These are phyloP conservation scores for Pythium myriotylum DNA, from an alignment of 352 stramenopile genomes.

Conservation along the genomic window DNA sequence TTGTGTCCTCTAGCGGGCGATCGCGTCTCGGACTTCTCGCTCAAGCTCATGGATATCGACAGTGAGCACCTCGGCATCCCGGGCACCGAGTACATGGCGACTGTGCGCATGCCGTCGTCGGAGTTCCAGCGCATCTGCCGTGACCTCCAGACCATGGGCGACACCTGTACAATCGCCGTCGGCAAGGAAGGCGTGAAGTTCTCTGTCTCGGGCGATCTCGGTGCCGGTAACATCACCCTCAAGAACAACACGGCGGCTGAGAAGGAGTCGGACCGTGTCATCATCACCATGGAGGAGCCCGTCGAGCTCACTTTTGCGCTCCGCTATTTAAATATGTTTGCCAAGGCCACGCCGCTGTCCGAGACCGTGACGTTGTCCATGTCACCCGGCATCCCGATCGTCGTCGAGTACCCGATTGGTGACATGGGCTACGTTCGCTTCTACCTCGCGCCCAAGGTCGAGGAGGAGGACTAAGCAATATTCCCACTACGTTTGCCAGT, in stretches of 20 bases:
- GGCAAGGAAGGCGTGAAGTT: slow-evolving; percentile 99
- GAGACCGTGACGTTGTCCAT: slow-evolving; percentile 96
- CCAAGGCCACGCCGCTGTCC: slow-evolving; percentile 97
- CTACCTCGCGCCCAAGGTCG: slow-evolving; percentile 99
- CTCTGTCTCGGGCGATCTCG: slow-evolving; percentile 95
- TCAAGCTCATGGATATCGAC: slow-evolving; percentile 99
- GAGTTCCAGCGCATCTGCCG: slow-evolving; percentile 99
- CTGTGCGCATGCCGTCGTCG: slow-evolving; percentile 91
- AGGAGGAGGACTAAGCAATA: slow-evolving; percentile 92
- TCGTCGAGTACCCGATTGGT: slow-evolving; percentile 99
- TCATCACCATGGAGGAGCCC: slow-evolving; percentile 99
- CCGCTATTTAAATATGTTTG: slow-evolving; percentile 99
- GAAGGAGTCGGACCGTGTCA: slow-evolving; percentile 91
- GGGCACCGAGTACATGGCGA: slow-evolving; percentile 98
- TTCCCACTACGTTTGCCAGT: not conserved
- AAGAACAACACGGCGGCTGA: slow-evolving; percentile 90
- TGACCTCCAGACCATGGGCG: slow-evolving; percentile 98
- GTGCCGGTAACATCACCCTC: slow-evolving; percentile 95
- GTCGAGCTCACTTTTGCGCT: slow-evolving; percentile 99
- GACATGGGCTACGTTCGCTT: slow-evolving; percentile 98
- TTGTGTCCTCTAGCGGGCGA: slow-evolving; percentile 84
- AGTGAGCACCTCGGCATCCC: slow-evolving; percentile 98
- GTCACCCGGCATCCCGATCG: slow-evolving; percentile 96
- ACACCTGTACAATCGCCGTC: slow-evolving; percentile 96
- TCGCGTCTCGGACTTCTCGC: slow-evolving; percentile 95